Conservation (phyloP, 768 basidiomycete genomes). For the Boletellus ananiceps region DNA sequence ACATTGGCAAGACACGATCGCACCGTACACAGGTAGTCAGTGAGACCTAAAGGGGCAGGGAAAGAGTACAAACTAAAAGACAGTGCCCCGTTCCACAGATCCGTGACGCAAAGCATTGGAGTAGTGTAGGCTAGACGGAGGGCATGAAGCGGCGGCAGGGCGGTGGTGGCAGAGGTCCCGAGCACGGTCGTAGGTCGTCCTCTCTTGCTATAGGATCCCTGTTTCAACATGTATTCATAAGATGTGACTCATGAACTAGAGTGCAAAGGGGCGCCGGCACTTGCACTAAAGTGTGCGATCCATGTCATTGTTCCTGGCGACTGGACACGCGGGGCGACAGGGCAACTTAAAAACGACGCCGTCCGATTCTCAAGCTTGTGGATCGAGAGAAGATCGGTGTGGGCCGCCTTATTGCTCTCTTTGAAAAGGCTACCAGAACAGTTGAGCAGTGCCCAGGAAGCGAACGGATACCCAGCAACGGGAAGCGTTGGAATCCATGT, state of each 20-base stretch:
- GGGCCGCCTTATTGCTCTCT: conserved; percentile 67
- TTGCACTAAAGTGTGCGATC: conserved; percentile 43
- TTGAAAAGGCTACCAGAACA: conserved; percentile 40
- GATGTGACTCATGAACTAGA: conserved; percentile 69
- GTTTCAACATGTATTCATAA: background rate
- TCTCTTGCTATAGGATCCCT: no score
- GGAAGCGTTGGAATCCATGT: conserved; percentile 54
- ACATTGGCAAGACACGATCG: conserved; percentile 62
- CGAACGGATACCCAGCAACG: no score
- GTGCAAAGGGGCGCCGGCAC: conserved; percentile 57
- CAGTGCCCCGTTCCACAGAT: no score
- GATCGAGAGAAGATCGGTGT: conserved; percentile 28
- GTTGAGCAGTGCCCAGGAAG: background rate
- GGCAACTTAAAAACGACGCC: conserved; percentile 40
- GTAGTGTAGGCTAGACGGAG: no score
- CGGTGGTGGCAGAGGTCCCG: no score
- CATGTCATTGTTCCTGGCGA: conserved; percentile 57
- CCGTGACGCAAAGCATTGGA: no score
- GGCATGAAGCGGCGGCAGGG: no score
- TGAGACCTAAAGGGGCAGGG: conserved; percentile 39
- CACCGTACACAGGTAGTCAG: conserved; percentile 56
- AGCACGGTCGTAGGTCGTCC: no score
- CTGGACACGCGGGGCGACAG: conserved; percentile 53
- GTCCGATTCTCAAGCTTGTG: conserved; percentile 5
- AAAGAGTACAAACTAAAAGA: conserved; percentile 19